Conservation (phyloP, 2,329 filamentous ascomycete species). For the Colletotrichum simmondsii region DNA sequence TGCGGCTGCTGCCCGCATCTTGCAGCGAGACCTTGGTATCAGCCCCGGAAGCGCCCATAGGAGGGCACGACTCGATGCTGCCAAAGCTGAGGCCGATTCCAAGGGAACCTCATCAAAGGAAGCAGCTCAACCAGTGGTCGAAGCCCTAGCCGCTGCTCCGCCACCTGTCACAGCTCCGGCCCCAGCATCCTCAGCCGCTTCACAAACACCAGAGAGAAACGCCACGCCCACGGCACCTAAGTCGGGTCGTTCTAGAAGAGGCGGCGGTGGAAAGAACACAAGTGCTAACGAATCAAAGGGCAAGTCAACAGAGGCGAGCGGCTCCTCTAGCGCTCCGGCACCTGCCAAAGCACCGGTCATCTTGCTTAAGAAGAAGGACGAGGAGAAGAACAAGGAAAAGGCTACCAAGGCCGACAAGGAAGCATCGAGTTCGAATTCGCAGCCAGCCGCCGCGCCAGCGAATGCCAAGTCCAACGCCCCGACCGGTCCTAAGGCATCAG, state of each 20-base stretch:
- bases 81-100: slow-evolving; percentile 63
- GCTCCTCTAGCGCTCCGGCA: slow-evolving; percentile 39
- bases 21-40: slow-evolving; percentile 74
- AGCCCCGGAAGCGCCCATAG: slow-evolving; percentile 72
- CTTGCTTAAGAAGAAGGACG: slow-evolving; percentile 54
- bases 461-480: slow-evolving; percentile 27
- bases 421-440: slow-evolving; percentile 29
- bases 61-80: slow-evolving; percentile 67
- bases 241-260: slow-evolving; percentile 36
- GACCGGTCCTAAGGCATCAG: slow-evolving; percentile 39
- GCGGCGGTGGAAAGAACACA: slow-evolving; percentile 49
- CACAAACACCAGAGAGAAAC: slow-evolving; percentile 21
- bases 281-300: slow-evolving; percentile 46
- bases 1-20: slow-evolving; percentile 70
- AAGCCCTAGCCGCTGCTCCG: slow-evolving; percentile 36
- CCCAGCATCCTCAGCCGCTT: slow-evolving; percentile 15
- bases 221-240: slow-evolving; percentile 30
- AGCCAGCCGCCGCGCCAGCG: slow-evolving; percentile 2
- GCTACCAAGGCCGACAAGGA: slow-evolving; percentile 26
- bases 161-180: slow-evolving; percentile 22
- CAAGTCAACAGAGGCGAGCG: slow-evolving; percentile 46
- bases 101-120: slow-evolving; percentile 52
- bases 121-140: slow-evolving; percentile 32
- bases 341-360: slow-evolving; percentile 47
- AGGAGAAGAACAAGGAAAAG: slow-evolving; percentile 35